Evolutionary conservation across 2,329 filamentous ascomycete species (phyloP).

Genomic region (Furcasterigmium furcatum): DNA sequence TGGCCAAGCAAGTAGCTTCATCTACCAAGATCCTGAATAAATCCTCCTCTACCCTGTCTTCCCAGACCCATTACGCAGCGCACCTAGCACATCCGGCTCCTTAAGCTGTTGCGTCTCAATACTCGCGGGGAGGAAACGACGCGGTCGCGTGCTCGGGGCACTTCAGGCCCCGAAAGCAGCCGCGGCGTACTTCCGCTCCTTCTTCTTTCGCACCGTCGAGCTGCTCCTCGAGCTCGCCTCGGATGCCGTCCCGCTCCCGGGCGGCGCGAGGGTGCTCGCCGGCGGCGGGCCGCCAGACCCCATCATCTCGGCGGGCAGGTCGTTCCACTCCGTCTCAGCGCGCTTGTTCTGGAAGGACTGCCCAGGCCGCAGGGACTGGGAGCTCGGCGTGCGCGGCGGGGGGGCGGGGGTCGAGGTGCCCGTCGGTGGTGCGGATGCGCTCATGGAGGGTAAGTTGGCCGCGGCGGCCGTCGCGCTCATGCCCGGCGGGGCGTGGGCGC

Average conservation of each 20-base stretch:
- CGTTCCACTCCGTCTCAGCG: constrained; percentile 63
- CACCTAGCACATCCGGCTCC: too few relatives aligned
- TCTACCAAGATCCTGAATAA: too few relatives aligned
- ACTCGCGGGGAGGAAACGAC: too few relatives aligned
- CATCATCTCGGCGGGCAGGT: constrained; percentile 59
- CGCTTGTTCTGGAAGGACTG: constrained; percentile 57
- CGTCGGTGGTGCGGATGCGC: constrained; percentile 12
- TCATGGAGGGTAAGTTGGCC: constrained; percentile 23
- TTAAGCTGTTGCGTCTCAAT: too few relatives aligned
- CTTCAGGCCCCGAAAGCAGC: constrained; percentile 55
- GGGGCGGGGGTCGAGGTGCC: constrained; percentile 4
- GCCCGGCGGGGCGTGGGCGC: constrained; percentile 8
- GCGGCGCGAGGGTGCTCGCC: constrained; percentile 15
- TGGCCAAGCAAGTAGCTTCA: too few relatives aligned
- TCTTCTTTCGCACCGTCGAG: constrained; percentile 52
- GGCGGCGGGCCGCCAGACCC: constrained; percentile 19
- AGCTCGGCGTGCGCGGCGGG: constrained; percentile 19
- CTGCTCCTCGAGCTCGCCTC: constrained; percentile 53
- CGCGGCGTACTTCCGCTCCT: constrained; percentile 58
- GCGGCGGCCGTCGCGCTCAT: constrained; percentile 23
- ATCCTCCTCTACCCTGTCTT: too few relatives aligned
- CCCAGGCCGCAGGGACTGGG: constrained; percentile 49
- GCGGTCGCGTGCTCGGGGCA: too few relatives aligned
- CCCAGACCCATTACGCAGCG: too few relatives aligned
- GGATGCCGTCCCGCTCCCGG: constrained; percentile 24